These are phyloP conservation scores for Calonectria hongkongensis DNA, from an alignment of 2,329 filamentous ascomycete genomes.

Conservation along the genomic window DNA sequence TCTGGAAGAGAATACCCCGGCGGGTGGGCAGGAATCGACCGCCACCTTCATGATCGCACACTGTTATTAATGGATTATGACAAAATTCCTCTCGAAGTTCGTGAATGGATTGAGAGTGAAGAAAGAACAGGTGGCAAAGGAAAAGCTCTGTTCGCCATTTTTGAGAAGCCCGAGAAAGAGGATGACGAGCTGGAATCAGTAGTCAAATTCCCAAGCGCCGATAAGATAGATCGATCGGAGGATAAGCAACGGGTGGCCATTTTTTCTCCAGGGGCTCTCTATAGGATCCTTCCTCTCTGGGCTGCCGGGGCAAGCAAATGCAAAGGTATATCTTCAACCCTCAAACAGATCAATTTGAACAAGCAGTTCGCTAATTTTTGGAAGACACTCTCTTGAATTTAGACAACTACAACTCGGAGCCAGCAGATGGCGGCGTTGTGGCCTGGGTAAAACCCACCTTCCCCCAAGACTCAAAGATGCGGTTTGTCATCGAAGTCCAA, in stretches of 20 bases:
- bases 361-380: constrained; percentile 27
- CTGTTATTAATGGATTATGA: constrained; percentile 68
- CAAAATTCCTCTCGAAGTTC: constrained; percentile 64
- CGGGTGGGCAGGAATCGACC: constrained; percentile 71
- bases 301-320: constrained; percentile 66
- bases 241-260: constrained; percentile 65
- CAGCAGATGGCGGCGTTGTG: constrained; percentile 54
- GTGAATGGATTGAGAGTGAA: constrained; percentile 69
- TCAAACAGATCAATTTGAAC: background rate
- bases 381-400: constrained; percentile 56
- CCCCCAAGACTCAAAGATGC: constrained; percentile 57
- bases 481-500: constrained; percentile 61
- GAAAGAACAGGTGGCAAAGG: constrained; percentile 58
- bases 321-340: constrained; percentile 59
- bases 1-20: constrained; percentile 67
- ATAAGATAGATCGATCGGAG: constrained; percentile 53
- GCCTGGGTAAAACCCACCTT: constrained; percentile 57
- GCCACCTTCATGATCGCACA: constrained; percentile 69
- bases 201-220: constrained; percentile 54
- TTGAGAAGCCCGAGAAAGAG: constrained; percentile 61
- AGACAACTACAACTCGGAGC: constrained; percentile 53
- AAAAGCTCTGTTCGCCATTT: constrained; percentile 65
- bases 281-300: constrained; percentile 70
- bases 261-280: constrained; percentile 72
- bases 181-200: constrained; percentile 63